Base-by-base conservation (phyloP, 2,329 filamentous ascomycete genomes). In the Arthrobotrys sphaeroides region DNA sequence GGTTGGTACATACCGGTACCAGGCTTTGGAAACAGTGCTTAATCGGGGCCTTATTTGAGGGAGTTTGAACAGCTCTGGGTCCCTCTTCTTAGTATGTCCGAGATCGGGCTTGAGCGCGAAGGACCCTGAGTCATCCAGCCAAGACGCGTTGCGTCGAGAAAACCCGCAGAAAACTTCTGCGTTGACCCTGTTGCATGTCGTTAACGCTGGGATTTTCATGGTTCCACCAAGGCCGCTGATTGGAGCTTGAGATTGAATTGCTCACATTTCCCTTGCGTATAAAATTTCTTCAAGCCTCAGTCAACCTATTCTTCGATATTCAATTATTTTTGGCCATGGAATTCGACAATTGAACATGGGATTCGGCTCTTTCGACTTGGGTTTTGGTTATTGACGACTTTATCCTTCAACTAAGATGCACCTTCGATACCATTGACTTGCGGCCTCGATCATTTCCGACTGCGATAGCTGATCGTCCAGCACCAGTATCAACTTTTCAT, bases 241-340 rank as follows among this genome's bases (percentile, higher is more conserved):
- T 53, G 47, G 40, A 40, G 45, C 43, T 45, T 40, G 40, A 61
- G 26, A 24, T 60, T 5, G 26, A 62, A 42, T 70, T 53, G 57
- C 55, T 55, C 57, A 70, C n/a, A n/a, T n/a, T 70, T 62, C 55
- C 49, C 66, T 51, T 53, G 55, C 55, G 38, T 70, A 70, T 70
- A 62, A 70, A 60, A 70, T 62, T 62, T 70, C 66, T 70, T 70
- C 66, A 70, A 70, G 42, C 65, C 42, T 38, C 47, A 62, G 47
- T 36, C 6, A n/a, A 28, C 43, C 45, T 62, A 24, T 53, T 26
- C 43, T 62, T 59, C 31, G 45, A 22, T 28, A 18, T 53, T 67
- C n/a, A n/a, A n/a, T n/a, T n/a, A n/a, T n/a, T 61, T 33, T 45
- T 55, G 43, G 36, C 38, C 36, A 70, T 53, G 20, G 12, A 9